Evolutionary conservation across 2,329 filamentous ascomycete genomes (phyloP).

Genomic region (Colletotrichum nymphaeae): DNA sequence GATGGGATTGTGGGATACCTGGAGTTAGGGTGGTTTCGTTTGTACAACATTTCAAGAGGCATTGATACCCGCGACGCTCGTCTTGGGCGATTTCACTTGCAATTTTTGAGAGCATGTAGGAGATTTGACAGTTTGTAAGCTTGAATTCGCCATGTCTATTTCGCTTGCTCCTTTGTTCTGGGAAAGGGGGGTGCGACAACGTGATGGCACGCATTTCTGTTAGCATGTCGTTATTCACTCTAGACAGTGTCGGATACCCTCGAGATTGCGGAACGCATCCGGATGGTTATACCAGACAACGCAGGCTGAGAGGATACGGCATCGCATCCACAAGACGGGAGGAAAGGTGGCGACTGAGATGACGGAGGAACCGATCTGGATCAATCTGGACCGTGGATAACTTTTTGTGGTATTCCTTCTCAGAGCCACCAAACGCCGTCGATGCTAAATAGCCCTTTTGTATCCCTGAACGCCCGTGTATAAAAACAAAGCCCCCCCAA

Average conservation of each 20-base stretch:
- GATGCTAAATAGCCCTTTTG: constrained; percentile 35
- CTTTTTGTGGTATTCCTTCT: constrained; percentile 33
- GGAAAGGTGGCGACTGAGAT: constrained; percentile 31
- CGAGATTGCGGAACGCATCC: background rate
- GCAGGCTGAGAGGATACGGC: background rate
- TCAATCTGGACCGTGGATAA: constrained; percentile 25
- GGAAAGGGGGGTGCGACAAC: background rate
- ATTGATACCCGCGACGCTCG: constrained; percentile 35
- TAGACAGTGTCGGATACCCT: background rate
- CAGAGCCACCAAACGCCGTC: constrained; percentile 36
- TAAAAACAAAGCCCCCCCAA: constrained; percentile 1
- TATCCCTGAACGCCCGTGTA: constrained; percentile 33
- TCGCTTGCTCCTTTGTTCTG: background rate
- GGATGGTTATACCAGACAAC: background rate
- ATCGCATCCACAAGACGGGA: background rate
- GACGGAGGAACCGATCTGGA: constrained; percentile 18
- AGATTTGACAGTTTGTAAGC: background rate
- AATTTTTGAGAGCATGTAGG: background rate
- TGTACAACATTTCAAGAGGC: constrained; percentile 7
- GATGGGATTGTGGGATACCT: background rate
- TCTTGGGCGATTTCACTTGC: constrained; percentile 19
- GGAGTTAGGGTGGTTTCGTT: constrained; percentile 3
- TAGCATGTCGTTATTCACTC: background rate
- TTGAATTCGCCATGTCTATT: constrained; percentile 12
- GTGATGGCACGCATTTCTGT: background rate